These are phyloP conservation scores for Arachis monticola DNA, from an alignment of 331 rosid genomes.

Conservation along the genomic window DNA sequence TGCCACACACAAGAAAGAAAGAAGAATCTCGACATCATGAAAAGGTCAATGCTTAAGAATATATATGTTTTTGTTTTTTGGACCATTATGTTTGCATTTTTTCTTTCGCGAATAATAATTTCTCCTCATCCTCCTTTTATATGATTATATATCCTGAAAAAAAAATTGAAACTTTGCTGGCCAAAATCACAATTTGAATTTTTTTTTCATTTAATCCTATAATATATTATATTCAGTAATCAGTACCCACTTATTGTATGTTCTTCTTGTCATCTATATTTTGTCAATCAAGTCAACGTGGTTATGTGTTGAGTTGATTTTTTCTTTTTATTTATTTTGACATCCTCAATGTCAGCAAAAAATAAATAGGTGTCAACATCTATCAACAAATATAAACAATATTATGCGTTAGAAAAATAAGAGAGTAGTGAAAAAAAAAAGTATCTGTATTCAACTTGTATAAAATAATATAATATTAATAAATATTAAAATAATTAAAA, in stretches of 20 bases:
- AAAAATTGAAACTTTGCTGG: conserved; percentile 33
- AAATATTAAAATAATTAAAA: too few relatives aligned
- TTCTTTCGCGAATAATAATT: conserved; percentile 4
- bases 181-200: conserved; percentile 22
- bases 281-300: conserved; percentile 9
- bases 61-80: conserved; percentile 37
- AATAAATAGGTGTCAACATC: background rate
- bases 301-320: background rate
- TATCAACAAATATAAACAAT: too few relatives aligned
- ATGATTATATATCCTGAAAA: conserved; percentile 18
- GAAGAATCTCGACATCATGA: conserved; percentile 28
- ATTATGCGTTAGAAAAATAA: too few relatives aligned
- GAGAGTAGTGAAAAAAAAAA: too few relatives aligned
- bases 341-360: conserved; percentile 28
- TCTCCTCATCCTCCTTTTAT: background rate
- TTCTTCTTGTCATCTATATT: conserved; percentile 21
- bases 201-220: background rate
- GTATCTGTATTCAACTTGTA: too few relatives aligned
- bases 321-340: conserved; percentile 13
- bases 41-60: conserved; percentile 40
- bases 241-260: background rate
- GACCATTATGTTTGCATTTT: conserved; percentile 38
- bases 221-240: background rate
- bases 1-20: conserved; percentile 14
- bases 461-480: too few relatives aligned